Base-by-base conservation (phyloP, 148 eudicot genomes). In the Heliosperma pusillum region DNA sequence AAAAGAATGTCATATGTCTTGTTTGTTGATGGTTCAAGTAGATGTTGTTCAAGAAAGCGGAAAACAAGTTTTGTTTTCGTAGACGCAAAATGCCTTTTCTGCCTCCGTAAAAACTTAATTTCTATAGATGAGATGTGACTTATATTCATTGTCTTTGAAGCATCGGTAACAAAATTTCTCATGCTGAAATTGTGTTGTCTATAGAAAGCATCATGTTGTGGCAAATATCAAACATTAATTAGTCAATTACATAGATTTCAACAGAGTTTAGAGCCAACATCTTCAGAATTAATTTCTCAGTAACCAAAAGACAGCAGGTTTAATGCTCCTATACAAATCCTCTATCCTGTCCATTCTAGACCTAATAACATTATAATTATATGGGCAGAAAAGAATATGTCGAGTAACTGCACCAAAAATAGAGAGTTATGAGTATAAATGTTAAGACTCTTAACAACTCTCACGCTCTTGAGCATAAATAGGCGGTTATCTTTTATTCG, bases 101-200 rank as follows among this genome's bases (percentile, higher is more conserved):
- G 80, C 74, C 88, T 86, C 76, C 52, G 83, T 80, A 95, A 76
- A 84, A 95, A 92, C 71, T 73, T 86, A 55, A 95, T 82, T 78
- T 95, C 98, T 0, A 97, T 92, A 55, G 98, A 89, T 55, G 98
- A 95, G 74, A 90, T 79, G 70, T 94, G 91, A 53, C 84, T 83
- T 36, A 90, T 77, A 36, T 78, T 77, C 30, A 76, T 79, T 4
- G 50, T 83, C 83, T 81, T 89, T 17, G 85, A 71, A 66, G 72
- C 80, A 62, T 89, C 75, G 66, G 87, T 70, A 42, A 92, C 68
- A 70, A 70, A 92, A 69, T 74, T 90, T 73, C 89, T 87, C 89
- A 88, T 87, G 72, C 87, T 92, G 80, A 89, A 76, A 22, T 90
- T 89, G 53, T 86, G 92, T 74, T 88, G 86, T 72, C 76, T 85